Evolutionary conservation across 2,329 filamentous ascomycete species (phyloP), one percentile per base, ranked within the genome.

Genomic region (Diplocarpon mali): DNA sequence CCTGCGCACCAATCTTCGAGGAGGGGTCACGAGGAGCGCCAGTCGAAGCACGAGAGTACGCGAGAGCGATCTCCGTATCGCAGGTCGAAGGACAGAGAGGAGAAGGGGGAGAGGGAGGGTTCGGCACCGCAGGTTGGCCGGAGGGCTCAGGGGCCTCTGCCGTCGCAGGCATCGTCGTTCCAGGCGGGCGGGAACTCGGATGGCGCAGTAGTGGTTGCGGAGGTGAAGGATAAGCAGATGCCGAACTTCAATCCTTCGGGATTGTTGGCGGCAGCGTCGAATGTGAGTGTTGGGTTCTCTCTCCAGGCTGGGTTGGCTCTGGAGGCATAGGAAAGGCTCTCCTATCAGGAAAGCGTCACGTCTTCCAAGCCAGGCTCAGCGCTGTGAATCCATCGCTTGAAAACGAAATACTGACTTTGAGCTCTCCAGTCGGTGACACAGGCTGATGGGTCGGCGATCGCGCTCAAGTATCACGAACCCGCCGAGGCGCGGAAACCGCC

Each of bases 401-500:
- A 24, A 24, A 24, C 7, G 20, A 24, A 24, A 7, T 24, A 24
- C 20, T 24, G 20, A 24, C 20, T 24, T 24, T 3, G 20, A 7
- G 20, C 20, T 24, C 20, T 24, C 7, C 20, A 24, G 20, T 70
- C 76, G 2, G 65, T 80, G 14, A 78, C 78, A 7, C 79, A 93
- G 51, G 76, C 76, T 20, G 78, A 79, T 57, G 86, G 85, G 46
- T 83, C 80, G 3, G 74, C 75, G 16, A 80, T 95, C 44, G 78
- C 86, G 2, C 75, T 98, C 38, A 96, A 96, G 69, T 98, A 98
- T 64, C 85, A 95, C 67, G 92, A 98, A 65, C 92, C 92, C 1
- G 69, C 86, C 10, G 92, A 98, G 68, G 86, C 90, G 40, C 83
- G 92, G 47, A 95, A 95, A 56, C 86, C 92, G 0, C 73, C 89